A percentile compares a stretch with the other conserved stretches of the same genome.
These are phyloP conservation scores for Thelephora ganbajun DNA, from an alignment of 768 basidiomycete genomes.

Conservation along the genomic window DNA sequence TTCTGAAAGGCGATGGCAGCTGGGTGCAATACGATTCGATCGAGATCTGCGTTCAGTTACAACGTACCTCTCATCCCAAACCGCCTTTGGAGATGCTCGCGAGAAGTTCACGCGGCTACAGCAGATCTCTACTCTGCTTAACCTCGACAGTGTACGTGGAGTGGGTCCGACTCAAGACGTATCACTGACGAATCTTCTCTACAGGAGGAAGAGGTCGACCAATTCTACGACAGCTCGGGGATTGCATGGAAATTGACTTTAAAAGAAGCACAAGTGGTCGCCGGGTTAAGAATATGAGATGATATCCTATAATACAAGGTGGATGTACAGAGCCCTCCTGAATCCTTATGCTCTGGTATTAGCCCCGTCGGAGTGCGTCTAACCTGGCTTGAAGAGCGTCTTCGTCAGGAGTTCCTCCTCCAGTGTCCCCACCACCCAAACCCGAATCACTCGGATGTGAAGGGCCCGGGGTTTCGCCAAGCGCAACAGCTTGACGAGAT, in stretches of 20 bases:
- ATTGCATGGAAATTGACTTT: constrained; percentile 76
- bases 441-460: constrained; percentile 23
- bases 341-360: constrained; percentile 8
- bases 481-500: constrained; percentile 66
- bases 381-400: constrained; percentile 89
- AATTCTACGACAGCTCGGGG: constrained; percentile 88
- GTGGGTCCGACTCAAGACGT: neutral
- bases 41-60: constrained; percentile 78
- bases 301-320: constrained; percentile 1
- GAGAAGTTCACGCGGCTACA: constrained; percentile 88
- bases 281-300: constrained; percentile 33
- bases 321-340: neutral
- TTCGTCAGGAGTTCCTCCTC: constrained; percentile 51
- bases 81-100: constrained; percentile 76
- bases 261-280: constrained; percentile 62
- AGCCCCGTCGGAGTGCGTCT: constrained; percentile 75
- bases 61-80: constrained; percentile 77
- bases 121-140: constrained; percentile 85
- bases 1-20: constrained; percentile 28
- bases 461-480: constrained; percentile 52
- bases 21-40: constrained; percentile 93
- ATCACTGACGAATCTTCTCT: constrained; percentile 3
- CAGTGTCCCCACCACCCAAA: constrained; percentile 20
- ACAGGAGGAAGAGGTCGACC: constrained; percentile 89
- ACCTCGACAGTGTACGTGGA: constrained; percentile 59